Evolutionary conservation across 78 protist species (phyloP), one percentile per base, ranked within the genome.

Genomic region (Dictyostelium capitatum): DNA sequence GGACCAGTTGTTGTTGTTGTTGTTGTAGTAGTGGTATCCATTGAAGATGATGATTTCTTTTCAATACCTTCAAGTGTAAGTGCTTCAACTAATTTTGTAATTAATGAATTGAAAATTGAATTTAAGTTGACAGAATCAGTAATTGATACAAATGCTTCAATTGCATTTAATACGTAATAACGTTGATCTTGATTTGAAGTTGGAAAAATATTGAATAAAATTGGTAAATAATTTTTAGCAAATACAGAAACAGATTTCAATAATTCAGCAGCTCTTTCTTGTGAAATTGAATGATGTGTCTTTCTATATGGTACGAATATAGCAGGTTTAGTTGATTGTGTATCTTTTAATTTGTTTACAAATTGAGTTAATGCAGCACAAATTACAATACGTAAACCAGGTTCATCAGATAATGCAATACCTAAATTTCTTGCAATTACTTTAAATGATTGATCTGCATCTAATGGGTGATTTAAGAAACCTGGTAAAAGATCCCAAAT

Each of bases 401-500:
- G 41, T n/a, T 85, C 83, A 14, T 85, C 92, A 0, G 69, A 53
- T 15, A 85, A 9, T 17, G 51, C n/a, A 19, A 80, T 50, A 59
- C 92, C 92, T 3, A 85, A 19, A n/a, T 17, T 57, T 17, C 53
- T 59, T 14, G 92, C 92, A 3, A 85, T 74, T 6, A 14, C 23
- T 79, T 62, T 85, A 23, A 85, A 85, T 20, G 92, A 28, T 12
- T 28, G 14, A 14, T 28, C 75, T 14, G 41, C 50, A 59, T 85
- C 92, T 2, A 57, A n/a, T 25, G 92, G 92, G 19, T 75, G 74
- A 19, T 72, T 74, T 23, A 85, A n/a, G 75, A 85, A 85, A 5
- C 92, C 92, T n/a, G 92, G 92, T 12, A 85, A 64, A 4, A 85
- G 28, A 53, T 85, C 72, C 92, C 92, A 85, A 19, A 85, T n/a